Evolutionary conservation across 225 moss, liverwort and hornwort species (phyloP).

Genomic region (Climacium dendroides): DNA sequence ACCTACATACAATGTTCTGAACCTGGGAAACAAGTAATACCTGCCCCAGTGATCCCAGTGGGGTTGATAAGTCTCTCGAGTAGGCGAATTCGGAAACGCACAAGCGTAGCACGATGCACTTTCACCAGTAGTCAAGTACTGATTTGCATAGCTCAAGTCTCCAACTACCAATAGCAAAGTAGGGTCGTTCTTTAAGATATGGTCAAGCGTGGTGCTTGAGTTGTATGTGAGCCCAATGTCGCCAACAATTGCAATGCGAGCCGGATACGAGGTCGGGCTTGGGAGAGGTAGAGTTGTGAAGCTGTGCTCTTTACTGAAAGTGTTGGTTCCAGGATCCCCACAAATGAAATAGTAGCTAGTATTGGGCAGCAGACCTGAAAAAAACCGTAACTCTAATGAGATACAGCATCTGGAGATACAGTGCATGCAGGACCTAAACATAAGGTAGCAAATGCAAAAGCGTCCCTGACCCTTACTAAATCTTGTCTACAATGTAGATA

Average conservation of each 20-base stretch:
- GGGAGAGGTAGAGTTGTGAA: constrained; percentile 49
- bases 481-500: not conserved
- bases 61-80: constrained; percentile 64
- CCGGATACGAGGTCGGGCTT: constrained; percentile 31
- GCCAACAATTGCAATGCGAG: constrained; percentile 62
- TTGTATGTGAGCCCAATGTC: constrained; percentile 68
- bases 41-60: constrained; percentile 87
- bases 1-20: not conserved
- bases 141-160: constrained; percentile 69
- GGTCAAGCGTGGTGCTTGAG: constrained; percentile 53
- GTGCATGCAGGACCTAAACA: not conserved
- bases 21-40: not conserved
- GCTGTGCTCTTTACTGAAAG: constrained; percentile 37
- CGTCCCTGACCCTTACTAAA: not conserved
- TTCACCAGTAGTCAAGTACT: constrained; percentile 62
- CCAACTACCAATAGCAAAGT: constrained; percentile 50
- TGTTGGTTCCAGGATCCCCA: constrained; percentile 32
- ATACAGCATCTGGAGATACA: not conserved
- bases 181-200: constrained; percentile 52
- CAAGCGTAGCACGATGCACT: constrained; percentile 56
- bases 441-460: not conserved
- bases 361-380: constrained; percentile 42
- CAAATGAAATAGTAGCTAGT: constrained; percentile 47
- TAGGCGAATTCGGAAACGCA: constrained; percentile 54
- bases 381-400: not conserved